Conservation (phyloP, 257 asterid genomes). For the Capsicum pubescens region DNA sequence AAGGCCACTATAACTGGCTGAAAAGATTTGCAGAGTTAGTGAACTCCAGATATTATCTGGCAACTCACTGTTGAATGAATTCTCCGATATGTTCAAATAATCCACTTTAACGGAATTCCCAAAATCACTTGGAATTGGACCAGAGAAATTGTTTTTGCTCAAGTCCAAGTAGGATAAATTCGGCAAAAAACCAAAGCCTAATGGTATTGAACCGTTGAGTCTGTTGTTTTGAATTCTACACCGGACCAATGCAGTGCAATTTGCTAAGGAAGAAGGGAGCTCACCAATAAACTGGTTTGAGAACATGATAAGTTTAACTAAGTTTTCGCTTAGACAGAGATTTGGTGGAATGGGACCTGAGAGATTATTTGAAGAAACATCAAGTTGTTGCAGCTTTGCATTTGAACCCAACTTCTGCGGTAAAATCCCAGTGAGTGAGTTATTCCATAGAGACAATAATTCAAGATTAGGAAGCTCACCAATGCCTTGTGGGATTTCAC, state of each 20-base stretch:
- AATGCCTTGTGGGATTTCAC: constrained; percentile 73
- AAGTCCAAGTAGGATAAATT: constrained; percentile 71
- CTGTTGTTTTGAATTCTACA: constrained; percentile 72
- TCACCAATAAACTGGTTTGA: constrained; percentile 67
- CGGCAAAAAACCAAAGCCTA: constrained; percentile 72
- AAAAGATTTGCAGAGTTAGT: constrained; percentile 62
- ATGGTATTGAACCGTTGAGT: constrained; percentile 80
- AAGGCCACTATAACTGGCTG: constrained; percentile 55
- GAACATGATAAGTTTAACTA: constrained; percentile 68
- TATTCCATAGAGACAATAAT: constrained; percentile 70
- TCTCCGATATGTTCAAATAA: constrained; percentile 67
- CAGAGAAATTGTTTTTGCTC: constrained; percentile 65
- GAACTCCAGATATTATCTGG: constrained; percentile 75
- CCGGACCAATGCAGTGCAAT: constrained; percentile 64
- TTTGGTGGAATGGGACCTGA: constrained; percentile 78
- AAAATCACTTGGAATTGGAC: constrained; percentile 74
- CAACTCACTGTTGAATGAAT: constrained; percentile 56
- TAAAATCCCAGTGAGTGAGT: constrained; percentile 73
- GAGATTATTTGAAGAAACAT: constrained; percentile 75
- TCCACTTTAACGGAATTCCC: constrained; percentile 61
- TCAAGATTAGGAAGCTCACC: constrained; percentile 77
- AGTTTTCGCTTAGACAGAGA: constrained; percentile 62
- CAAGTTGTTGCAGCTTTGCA: constrained; percentile 60
- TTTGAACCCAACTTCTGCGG: constrained; percentile 78
- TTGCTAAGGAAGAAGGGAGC: constrained; percentile 67